Base-by-base conservation (phyloP, 179 eudicot genomes). In the Drosera spatulata region DNA sequence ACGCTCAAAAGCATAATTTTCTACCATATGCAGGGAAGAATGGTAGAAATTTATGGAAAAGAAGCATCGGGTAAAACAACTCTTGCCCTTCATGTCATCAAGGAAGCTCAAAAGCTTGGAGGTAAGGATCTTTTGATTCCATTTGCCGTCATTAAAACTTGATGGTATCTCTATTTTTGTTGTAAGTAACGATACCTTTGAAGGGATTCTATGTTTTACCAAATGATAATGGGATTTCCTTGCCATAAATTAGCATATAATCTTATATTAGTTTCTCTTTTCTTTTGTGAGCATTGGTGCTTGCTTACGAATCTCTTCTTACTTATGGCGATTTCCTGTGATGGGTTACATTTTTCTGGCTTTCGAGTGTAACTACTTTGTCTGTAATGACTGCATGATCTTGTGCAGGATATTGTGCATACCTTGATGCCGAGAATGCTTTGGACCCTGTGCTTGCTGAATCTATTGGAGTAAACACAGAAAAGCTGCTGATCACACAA, bases 1-100 rank as follows among this genome's bases (percentile, higher is more conserved):
- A 22, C 33, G 33, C 33, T 22, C 33, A 47, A 3, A 10, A 14
- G 13, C 10, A 56, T 38, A 7, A 9, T 43, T 22, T 33, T 13
- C 56, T 46, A 41, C 12, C 45, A 55, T 11, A 44, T 64, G 55
- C 76, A 94, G 99, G 99, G 99, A 70, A 94, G 99, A 73, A 86
- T 94, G 55, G 85, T 94, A 60, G 99, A 94, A 69, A 86, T 94
- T 56, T 94, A 74, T 69, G 99, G 99, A 61, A 87, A 79, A 74
- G 99, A 94, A 74, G 91, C 97, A 58, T 94, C 99, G 41, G 99
- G 99, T 39, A 94, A 94, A 82, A 90, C 99, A 43, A 94, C 99
- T 39, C 84, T 94, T 56, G 97, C 96, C 33, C 76, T 94, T 54
- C 95, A 94, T 69, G 73, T 90, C 65, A 83, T 94, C 52, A 94